These are phyloP conservation scores for Eucalyptus brandiana DNA, from an alignment of 345 rosid species.

Conservation along the genomic window DNA sequence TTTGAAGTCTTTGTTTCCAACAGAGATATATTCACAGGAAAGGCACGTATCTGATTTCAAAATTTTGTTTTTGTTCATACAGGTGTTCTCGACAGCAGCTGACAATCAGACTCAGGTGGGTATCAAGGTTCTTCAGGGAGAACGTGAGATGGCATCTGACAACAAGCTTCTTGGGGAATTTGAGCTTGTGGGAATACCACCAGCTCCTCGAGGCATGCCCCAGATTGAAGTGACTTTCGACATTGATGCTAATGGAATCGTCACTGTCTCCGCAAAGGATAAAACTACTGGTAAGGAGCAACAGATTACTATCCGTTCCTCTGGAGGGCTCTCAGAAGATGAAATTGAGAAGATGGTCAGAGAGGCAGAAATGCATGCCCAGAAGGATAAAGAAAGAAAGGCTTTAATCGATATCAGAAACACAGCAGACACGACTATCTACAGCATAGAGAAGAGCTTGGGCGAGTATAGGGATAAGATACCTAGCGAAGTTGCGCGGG, in stretches of 20 bases:
- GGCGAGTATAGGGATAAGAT: conserved; percentile 21
- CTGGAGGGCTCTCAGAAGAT: conserved; percentile 17
- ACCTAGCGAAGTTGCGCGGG: conserved; percentile 4
- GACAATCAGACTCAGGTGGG: conserved; percentile 24
- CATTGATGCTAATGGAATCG: conserved; percentile 25
- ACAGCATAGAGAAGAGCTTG: conserved; percentile 26
- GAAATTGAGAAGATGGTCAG: conserved; percentile 25
- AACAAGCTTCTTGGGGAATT: conserved; percentile 28
- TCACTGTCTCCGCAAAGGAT: conserved; percentile 23
- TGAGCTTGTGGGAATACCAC: conserved; percentile 19
- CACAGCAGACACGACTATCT: conserved; percentile 15
- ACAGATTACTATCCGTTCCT: conserved; percentile 22
- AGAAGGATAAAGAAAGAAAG: conserved; percentile 21
- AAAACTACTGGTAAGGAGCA: conserved; percentile 22
- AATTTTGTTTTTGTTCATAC: background rate
- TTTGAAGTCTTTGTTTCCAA: background rate
- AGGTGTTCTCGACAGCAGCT: conserved; percentile 24
- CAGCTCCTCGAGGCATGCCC: conserved; percentile 16
- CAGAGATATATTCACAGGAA: background rate
- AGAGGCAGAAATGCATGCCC: conserved; percentile 19
- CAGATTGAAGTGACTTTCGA: conserved; percentile 24
- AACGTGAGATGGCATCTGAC: conserved; percentile 21
- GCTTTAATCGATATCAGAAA: conserved; percentile 16
- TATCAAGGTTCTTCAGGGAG: conserved; percentile 24
- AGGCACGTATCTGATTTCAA: background rate